These are phyloP conservation scores for Chytridiales sp. DNA, from an alignment of 371 early-diverging fungal genomes.

Conservation along the genomic window DNA sequence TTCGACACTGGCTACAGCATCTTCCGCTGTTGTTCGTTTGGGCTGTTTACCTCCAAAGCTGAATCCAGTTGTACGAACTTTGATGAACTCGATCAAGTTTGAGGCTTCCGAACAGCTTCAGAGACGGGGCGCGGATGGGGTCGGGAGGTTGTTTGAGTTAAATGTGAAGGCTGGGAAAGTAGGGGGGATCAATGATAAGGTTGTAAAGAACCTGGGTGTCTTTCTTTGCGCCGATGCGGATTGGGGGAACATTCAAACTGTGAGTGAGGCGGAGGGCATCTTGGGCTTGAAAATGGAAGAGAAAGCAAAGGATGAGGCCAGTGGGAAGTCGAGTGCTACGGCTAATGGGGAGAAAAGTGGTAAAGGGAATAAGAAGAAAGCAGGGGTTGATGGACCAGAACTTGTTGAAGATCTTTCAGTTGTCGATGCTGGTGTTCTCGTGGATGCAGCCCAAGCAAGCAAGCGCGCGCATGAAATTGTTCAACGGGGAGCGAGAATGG, in stretches of 20 bases:
- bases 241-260: conserved; percentile 45
- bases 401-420: conserved; percentile 27
- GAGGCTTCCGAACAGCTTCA: conserved; percentile 76
- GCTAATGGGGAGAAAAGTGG: conserved; percentile 4
- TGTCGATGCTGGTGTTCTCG: conserved; percentile 45
- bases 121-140: conserved; percentile 47
- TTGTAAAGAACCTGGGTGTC: conserved; percentile 81
- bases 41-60: conserved; percentile 79
- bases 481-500: conserved; percentile 78
- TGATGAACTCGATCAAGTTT: conserved; percentile 85
- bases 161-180: conserved; percentile 31
- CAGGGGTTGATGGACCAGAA: conserved; percentile 17
- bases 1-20: conserved; percentile 71
- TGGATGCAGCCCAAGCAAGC: conserved; percentile 46
- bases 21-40: conserved; percentile 79
- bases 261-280: conserved; percentile 56
- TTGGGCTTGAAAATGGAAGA: conserved; percentile 53
- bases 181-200: conserved; percentile 66
- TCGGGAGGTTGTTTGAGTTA: conserved; percentile 46
- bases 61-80: conserved; percentile 78
- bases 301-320: background rate
- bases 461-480: conserved; percentile 61
- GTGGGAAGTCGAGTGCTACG: background rate
- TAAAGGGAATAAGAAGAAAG: conserved; percentile 17
- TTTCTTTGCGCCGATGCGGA: conserved; percentile 82